Base-by-base conservation (phyloP, 805 yeast species). In the Hanseniaspora thailandica region DNA sequence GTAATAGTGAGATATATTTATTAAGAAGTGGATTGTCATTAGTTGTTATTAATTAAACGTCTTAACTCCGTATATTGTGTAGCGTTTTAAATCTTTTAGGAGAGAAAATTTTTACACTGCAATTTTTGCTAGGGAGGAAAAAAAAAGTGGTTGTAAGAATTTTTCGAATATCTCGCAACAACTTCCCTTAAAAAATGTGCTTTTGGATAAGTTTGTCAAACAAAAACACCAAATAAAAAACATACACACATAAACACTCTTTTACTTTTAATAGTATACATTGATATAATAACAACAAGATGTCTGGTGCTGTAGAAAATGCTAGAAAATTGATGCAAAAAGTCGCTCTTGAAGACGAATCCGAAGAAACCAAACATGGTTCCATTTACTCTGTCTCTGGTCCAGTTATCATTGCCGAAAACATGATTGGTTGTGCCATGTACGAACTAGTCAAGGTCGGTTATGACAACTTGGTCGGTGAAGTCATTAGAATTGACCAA, bases 341-440 rank as follows among this genome's bases (percentile, higher is more conserved):
- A 66, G 81, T 88, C 63, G 81, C 93, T 34, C 71, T 90, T 58
- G 90, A 86, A 63, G 83, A 78, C 58, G 75, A 72, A 10, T 9
- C 10, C 25, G 75, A 71, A 31, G 97, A 90, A 70, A 76, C 84
- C 53, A 82, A 81, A 59, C 86, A 86, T 69, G 98, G 96, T 55
- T 81, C 77, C 60, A 85, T 93, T 63, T 89, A 81, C 73, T 87
- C 97, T 31, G 97, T 93, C 47, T 89, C 97, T 20, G 98, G 98
- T 64, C 97, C 98, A 26, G 99, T 93, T 62, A 84, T 93, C 52
- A 82, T 93, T 47, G 98, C 98, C 47, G 97, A 93, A 71, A 84
- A 93, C 74, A 88, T 93, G 97, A 86, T 89, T 71, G 99, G 99
- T 58, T 87, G 97, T 80, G 97, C 97, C 63, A 93, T 93, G 99